A percentile compares a stretch with the other conserved stretches of the same genome.
Conservation (phyloP, 2,329 filamentous ascomycete genomes). For the Calonectria naviculata region DNA sequence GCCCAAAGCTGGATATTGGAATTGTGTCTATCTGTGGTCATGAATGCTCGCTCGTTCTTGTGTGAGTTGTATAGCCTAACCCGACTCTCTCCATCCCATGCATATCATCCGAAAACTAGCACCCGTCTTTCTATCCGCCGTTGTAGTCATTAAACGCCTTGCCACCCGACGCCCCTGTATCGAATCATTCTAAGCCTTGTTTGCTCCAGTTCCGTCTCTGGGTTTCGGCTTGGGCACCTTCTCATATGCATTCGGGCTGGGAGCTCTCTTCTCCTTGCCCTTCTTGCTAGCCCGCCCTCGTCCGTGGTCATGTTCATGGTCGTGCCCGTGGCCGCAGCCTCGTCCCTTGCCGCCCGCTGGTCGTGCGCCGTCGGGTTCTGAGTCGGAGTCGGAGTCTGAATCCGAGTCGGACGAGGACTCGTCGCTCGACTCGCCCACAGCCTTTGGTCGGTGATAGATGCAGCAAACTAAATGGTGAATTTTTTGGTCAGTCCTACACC, state of each 20-base stretch:
- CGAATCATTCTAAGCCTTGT: slow-evolving; percentile 32
- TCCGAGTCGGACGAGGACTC: slow-evolving; percentile 72
- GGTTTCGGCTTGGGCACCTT: slow-evolving; percentile 68
- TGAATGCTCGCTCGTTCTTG: slow-evolving; percentile 16
- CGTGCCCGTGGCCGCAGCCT: slow-evolving; percentile 54
- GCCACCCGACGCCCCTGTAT: not conserved
- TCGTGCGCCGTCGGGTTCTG: slow-evolving; percentile 40
- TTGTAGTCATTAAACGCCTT: slow-evolving; percentile 21
- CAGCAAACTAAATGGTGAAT: slow-evolving; percentile 87
- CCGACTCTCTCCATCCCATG: not conserved
- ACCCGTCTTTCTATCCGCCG: not conserved
- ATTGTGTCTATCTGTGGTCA: slow-evolving; percentile 14
- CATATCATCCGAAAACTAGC: not conserved
- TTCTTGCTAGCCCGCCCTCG: slow-evolving; percentile 45
- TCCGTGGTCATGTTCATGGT: slow-evolving; percentile 42
- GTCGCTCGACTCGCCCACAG: slow-evolving; percentile 84
- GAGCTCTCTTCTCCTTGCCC: slow-evolving; percentile 56
- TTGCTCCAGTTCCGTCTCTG: slow-evolving; percentile 39
- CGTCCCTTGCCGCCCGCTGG: slow-evolving; percentile 50
- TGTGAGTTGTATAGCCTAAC: slow-evolving; percentile 7
- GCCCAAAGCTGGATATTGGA: not conserved
- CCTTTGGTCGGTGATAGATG: slow-evolving; percentile 92
- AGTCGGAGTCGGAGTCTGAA: slow-evolving; percentile 61
- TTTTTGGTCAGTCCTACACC: not conserved
- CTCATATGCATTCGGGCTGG: slow-evolving; percentile 86